Conservation (phyloP, 139 green algal species). For the Micractinium sp. region DNA sequence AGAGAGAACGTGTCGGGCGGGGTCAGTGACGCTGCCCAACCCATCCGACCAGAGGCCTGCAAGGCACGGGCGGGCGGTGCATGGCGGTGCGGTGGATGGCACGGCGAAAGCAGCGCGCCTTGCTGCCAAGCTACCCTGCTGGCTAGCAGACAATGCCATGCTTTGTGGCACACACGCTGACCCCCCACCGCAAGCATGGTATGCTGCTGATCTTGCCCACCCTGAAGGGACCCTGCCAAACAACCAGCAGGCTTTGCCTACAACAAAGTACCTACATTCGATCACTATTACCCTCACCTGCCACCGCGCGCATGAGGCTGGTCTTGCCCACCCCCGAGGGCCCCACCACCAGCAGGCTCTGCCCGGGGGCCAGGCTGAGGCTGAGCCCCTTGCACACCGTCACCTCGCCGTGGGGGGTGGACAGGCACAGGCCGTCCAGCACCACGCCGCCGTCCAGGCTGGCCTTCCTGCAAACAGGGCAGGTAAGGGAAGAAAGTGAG, state of each 20-base stretch:
- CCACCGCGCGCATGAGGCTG: slow-evolving; percentile 68
- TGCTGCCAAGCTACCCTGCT: too few species aligned
- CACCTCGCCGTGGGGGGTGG: slow-evolving; percentile 44
- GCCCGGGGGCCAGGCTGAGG: slow-evolving; percentile 47
- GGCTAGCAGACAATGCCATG: too few species aligned
- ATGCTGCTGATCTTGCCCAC: slow-evolving; percentile 7
- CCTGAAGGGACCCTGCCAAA: background rate
- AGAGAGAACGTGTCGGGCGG: slow-evolving; percentile 80
- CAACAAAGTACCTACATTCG: background rate
- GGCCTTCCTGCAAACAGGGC: slow-evolving; percentile 3
- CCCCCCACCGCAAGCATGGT: background rate
- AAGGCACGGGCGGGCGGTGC: too few species aligned
- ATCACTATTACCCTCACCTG: slow-evolving; percentile 30
- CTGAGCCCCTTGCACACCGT: slow-evolving; percentile 46
- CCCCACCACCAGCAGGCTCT: slow-evolving; percentile 78
- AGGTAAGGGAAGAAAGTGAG: too few species aligned
- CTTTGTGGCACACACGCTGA: background rate
- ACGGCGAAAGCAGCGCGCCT: too few species aligned
- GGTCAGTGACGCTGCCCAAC: too few species aligned
- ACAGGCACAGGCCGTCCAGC: slow-evolving; percentile 44
- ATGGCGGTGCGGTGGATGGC: too few species aligned
- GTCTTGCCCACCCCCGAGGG: slow-evolving; percentile 76
- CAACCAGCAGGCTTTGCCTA: background rate
- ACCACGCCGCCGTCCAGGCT: slow-evolving; percentile 6
- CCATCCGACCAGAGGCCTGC: slow-evolving; percentile 52